These are phyloP conservation scores for Stagonosporopsis tanaceti DNA, from an alignment of 2,329 filamentous ascomycete species.

Conservation along the genomic window DNA sequence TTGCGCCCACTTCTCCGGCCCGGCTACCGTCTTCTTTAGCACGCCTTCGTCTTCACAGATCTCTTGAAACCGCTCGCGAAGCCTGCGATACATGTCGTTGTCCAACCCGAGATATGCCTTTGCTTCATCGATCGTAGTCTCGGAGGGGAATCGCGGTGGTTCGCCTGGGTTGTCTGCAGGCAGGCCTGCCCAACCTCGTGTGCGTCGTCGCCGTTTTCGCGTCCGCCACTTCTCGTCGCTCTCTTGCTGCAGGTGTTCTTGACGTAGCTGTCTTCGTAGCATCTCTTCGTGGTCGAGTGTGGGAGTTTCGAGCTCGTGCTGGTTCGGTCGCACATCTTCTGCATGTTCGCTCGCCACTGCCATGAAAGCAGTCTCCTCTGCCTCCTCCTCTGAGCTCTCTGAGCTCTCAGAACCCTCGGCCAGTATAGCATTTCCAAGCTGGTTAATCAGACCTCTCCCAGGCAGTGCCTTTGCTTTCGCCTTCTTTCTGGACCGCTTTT, in stretches of 20 bases:
- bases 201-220: conserved; percentile 73
- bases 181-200: conserved; percentile 71
- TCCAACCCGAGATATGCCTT: conserved; percentile 74
- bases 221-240: conserved; percentile 69
- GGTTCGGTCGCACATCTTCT: conserved; percentile 14
- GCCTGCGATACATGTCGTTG: conserved; percentile 66
- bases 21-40: conserved; percentile 78
- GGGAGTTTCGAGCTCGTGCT: conserved; percentile 16
- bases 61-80: conserved; percentile 71
- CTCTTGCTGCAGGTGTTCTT: conserved; percentile 61
- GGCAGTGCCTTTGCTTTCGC: conserved; percentile 24
- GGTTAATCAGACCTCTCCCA: conserved; percentile 33
- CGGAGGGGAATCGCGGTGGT: conserved; percentile 78
- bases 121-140: conserved; percentile 82
- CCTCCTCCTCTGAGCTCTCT: conserved; percentile 24
- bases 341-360: conserved; percentile 3
- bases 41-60: conserved; percentile 75
- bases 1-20: conserved; percentile 75
- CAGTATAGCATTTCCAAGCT: conserved; percentile 41
- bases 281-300: conserved; percentile 34
- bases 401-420: conserved; percentile 31
- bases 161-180: conserved; percentile 73
- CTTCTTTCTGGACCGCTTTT: conserved; percentile 25
- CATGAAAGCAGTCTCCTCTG: conserved; percentile 9
- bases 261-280: conserved; percentile 39